These are phyloP conservation scores for Morella rubra DNA, from an alignment of 306 rosid species.

Conservation along the genomic window DNA sequence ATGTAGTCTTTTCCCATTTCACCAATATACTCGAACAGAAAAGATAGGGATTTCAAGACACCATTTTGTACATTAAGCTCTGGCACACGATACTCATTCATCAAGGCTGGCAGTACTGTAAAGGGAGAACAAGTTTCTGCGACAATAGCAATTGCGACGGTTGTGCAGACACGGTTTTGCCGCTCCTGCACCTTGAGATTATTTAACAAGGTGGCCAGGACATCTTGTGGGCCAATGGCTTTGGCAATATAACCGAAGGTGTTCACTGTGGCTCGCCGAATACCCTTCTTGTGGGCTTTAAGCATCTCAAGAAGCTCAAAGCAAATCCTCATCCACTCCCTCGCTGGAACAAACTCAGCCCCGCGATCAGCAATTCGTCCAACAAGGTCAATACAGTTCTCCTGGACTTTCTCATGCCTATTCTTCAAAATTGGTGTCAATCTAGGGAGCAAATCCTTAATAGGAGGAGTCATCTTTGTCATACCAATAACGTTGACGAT, in stretches of 20 bases:
- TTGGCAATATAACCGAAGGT: slow-evolving; percentile 90
- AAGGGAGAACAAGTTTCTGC: slow-evolving; percentile 98
- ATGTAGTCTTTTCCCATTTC: slow-evolving; percentile 99
- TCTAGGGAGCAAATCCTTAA: slow-evolving; percentile 92
- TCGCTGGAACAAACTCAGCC: slow-evolving; percentile 94
- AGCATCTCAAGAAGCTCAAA: slow-evolving; percentile 99
- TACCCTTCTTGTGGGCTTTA: slow-evolving; percentile 94
- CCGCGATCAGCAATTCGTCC: slow-evolving; percentile 99
- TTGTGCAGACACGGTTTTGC: slow-evolving; percentile 96
- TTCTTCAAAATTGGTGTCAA: slow-evolving; percentile 93
- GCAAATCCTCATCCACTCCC: slow-evolving; percentile 99
- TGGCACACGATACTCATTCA: slow-evolving; percentile 96
- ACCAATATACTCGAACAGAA: slow-evolving; percentile 93
- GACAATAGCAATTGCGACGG: slow-evolving; percentile 91
- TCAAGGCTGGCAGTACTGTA: slow-evolving; percentile 86
- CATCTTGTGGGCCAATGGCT: slow-evolving; percentile 97
- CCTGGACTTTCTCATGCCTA: slow-evolving; percentile 96
- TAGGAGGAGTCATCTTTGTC: slow-evolving; percentile 99
- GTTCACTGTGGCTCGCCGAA: slow-evolving; percentile 88
- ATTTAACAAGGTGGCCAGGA: slow-evolving; percentile 76
- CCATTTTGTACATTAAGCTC: slow-evolving; percentile 96
- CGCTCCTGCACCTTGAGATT: slow-evolving; percentile 94
- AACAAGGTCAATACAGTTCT: slow-evolving; percentile 91
- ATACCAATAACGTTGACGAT: slow-evolving; percentile 97
- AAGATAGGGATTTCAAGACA: slow-evolving; percentile 87